Base-by-base conservation (phyloP, 2,329 filamentous ascomycete species). In the Colletotrichum gigasporum region DNA sequence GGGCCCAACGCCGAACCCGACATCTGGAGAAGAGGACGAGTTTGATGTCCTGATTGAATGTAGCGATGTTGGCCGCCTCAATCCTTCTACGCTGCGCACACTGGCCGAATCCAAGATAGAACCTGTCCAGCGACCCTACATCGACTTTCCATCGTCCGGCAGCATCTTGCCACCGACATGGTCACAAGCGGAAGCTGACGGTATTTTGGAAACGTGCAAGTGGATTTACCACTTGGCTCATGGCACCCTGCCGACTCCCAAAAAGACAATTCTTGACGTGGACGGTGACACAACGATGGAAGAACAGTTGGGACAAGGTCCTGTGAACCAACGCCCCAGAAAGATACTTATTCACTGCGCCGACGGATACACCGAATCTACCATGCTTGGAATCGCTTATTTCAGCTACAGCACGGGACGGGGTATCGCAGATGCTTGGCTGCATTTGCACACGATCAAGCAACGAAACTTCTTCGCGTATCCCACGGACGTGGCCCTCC, bases 391-490 rank as follows among this genome's bases (percentile, higher is more conserved):
- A 2, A 87, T 99, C 37, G 93, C 95, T 9, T 99, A 99, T 77
- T 93, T 91, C 74, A 97, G 96, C 85, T 99, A 94, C 77, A 93
- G 92, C 56, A 93, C 96, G 66, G 93, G 93, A 6, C 83, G 89
- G 10, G 86, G 94, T 0, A 86, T 95, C 0, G 91, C 94, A 26
- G 88, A 94, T 59, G 94, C 96, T 8, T 98, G 94, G 94, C 83
- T 98, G 9, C 85, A 88, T 63, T 82, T 99, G 50, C 96, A 99
- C 75, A 90, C 89, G 10, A 85, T 88, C 11, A 93, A 91, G 75
- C 84, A 87, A 59, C 91, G 96, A 64, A 98, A 99, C 74, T 97
- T 98, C 80, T 99, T 99, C 74, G 94, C 96, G 0, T 98, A 98
- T 70, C 91, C 92, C 1, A 93, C 92, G 0, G 96, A 99, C 73